phyloP scores from a whole-genome alignment of 306 rosid species.

The Argentina anserina region DNA sequence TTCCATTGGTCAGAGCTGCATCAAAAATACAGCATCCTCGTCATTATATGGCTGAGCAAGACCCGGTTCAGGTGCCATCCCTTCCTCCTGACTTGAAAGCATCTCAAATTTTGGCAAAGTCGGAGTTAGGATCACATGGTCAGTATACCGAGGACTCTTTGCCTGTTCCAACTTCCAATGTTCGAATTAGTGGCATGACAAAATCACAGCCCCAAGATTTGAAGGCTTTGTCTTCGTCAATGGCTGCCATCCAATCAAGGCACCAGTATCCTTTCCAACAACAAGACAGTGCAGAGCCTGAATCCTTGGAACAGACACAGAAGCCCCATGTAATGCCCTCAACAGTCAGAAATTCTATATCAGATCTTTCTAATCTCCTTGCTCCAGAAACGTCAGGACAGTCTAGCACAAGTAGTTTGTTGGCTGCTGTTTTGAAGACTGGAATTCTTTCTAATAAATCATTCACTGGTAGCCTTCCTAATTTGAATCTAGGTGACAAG shows the following conservation, averaged over 20 bases:
- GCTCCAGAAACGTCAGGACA: slow-evolving; percentile 45
- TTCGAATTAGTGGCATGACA: slow-evolving; percentile 31
- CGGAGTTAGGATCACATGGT: slow-evolving; percentile 25
- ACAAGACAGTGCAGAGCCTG: slow-evolving; percentile 33
- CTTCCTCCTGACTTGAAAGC: slow-evolving; percentile 35
- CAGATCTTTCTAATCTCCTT: slow-evolving; percentile 27
- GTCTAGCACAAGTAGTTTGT: slow-evolving; percentile 55
- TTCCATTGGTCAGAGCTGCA: slow-evolving; percentile 38
- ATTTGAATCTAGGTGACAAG: slow-evolving; percentile 30
- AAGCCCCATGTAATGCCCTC: slow-evolving; percentile 26
- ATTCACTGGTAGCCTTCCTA: slow-evolving; percentile 37
- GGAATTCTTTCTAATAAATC: slow-evolving; percentile 57
- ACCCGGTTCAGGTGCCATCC: slow-evolving; percentile 22
- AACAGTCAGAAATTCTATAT: slow-evolving; percentile 21
- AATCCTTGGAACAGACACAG: slow-evolving; percentile 38
- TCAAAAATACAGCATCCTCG: slow-evolving; percentile 30
- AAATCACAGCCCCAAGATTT: slow-evolving; percentile 47
- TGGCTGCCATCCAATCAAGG: slow-evolving; percentile 40
- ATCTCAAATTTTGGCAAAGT: slow-evolving; percentile 35
- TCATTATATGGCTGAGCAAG: slow-evolving; percentile 44
- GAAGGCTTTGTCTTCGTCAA: slow-evolving; percentile 36
- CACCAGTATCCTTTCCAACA: slow-evolving; percentile 29
- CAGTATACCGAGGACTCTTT: slow-evolving; percentile 41
- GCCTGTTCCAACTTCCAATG: slow-evolving; percentile 27
- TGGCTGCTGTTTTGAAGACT: slow-evolving; percentile 72